Evolutionary conservation across 129 eudicot genomes (phyloP).

Genomic region (Helianthus tuberosus): DNA sequence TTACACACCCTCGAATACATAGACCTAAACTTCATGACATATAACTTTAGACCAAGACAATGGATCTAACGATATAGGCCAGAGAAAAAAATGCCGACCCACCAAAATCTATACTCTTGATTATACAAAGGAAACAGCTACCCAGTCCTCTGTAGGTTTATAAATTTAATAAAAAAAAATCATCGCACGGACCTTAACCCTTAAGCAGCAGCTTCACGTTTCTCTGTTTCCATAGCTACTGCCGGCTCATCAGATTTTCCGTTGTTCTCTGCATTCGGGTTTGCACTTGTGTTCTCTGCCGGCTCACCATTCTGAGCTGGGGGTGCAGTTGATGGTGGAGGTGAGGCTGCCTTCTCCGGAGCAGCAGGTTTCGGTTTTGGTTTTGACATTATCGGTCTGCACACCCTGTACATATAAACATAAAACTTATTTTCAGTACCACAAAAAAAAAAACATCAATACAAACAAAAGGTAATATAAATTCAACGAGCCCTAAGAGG

Average conservation of each 20-base stretch:
- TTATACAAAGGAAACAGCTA: slow-evolving; percentile 31
- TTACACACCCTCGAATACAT: slow-evolving; percentile 1
- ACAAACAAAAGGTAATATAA: not conserved
- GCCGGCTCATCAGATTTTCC: slow-evolving; percentile 32
- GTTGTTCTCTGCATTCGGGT: slow-evolving; percentile 28
- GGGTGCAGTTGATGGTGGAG: slow-evolving; percentile 30
- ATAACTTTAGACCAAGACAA: slow-evolving; percentile 23
- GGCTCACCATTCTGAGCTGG: slow-evolving; percentile 47
- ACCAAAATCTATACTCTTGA: slow-evolving; percentile 22
- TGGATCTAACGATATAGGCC: slow-evolving; percentile 22
- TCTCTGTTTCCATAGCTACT: slow-evolving; percentile 78
- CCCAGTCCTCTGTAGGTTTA: slow-evolving; percentile 15
- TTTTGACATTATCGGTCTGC: slow-evolving; percentile 81
- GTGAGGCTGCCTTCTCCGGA: slow-evolving; percentile 60
- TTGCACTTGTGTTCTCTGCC: slow-evolving; percentile 32
- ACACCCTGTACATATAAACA: slow-evolving; percentile 49
- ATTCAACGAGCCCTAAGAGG: not conserved
- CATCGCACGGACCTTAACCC: not conserved
- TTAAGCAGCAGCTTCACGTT: slow-evolving; percentile 46
- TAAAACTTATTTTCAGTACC: not conserved
- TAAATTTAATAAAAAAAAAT: not conserved
- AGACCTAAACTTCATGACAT: slow-evolving; percentile 10
- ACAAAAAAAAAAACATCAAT: not conserved
- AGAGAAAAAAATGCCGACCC: slow-evolving; percentile 12
- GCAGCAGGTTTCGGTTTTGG: slow-evolving; percentile 76